These are phyloP conservation scores for Daldinia concentrica DNA, from an alignment of 495 filamentous ascomycete genomes.

Conservation along the genomic window DNA sequence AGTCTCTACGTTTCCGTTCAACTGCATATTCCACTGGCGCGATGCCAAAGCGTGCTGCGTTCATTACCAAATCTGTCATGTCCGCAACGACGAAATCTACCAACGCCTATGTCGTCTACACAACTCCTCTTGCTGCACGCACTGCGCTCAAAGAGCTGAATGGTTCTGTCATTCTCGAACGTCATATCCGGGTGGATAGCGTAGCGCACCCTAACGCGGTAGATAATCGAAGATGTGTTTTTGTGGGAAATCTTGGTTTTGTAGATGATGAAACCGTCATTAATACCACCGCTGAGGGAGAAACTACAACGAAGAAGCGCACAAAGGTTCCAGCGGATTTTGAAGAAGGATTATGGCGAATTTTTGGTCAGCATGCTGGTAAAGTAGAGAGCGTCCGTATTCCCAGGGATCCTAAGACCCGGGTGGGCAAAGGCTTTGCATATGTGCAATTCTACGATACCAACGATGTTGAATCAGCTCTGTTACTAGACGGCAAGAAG, in stretches of 20 bases:
- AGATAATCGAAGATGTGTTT: conserved; percentile 90
- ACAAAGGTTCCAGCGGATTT: conserved; percentile 80
- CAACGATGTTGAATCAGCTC: conserved; percentile 86
- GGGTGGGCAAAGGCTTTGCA: conserved; percentile 96
- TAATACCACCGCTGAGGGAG: conserved; percentile 65
- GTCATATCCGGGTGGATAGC: conserved; percentile 89
- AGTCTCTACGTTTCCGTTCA: conserved; percentile 92
- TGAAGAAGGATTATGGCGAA: conserved; percentile 94
- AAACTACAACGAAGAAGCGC: conserved; percentile 69
- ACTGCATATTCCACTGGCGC: conserved; percentile 77
- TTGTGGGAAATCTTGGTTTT: conserved; percentile 96
- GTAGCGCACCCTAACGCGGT: conserved; percentile 85
- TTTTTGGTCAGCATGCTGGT: conserved; percentile 77
- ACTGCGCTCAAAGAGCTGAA: conserved; percentile 82
- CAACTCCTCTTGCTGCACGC: conserved; percentile 73
- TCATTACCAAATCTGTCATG: conserved; percentile 81
- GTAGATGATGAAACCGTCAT: conserved; percentile 82
- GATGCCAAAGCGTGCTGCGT: conserved; percentile 92
- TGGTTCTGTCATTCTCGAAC: conserved; percentile 81
- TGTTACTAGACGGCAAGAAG: conserved; percentile 87
- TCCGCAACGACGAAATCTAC: conserved; percentile 89
- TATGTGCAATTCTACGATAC: conserved; percentile 94
- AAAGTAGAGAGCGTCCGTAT: conserved; percentile 93
- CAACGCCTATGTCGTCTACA: conserved; percentile 93
- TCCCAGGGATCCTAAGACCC: conserved; percentile 85